Base-by-base conservation (phyloP, 2,329 filamentous ascomycete genomes). In the Trichoderma aggressivum region DNA sequence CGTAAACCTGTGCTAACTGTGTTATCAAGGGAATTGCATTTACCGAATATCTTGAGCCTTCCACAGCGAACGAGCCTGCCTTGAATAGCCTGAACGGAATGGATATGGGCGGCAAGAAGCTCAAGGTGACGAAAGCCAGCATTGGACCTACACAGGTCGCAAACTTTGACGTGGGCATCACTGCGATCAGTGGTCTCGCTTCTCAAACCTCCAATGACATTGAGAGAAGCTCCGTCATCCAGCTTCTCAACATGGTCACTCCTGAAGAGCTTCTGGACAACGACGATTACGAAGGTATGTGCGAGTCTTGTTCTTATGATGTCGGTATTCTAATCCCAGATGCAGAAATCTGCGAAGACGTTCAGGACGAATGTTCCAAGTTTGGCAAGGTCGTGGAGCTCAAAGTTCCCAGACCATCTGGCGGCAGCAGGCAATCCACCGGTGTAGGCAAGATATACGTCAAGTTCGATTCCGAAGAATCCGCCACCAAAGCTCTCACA, bases 361-460 rank as follows among this genome's bases (percentile, higher is more conserved):
- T 99, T 47, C 88, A 89, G 70, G 96, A 98, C 67, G 96, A 99
- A 79, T 98, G 96, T 83, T 84, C 87, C 78, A 99, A 99, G 81
- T 99, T 92, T 79, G 96, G 97, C 73, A 87, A 86, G 64, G 88
- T 99, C 32, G 74, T 94, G 55, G 92, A 94, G n/a, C 85, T 98
- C 81, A 99, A 99, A 85, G 91, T 99, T 71, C 96, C 96, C 5
- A 89, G 96, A 72, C 95, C 96, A 2, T 90, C 89, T 26, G 92
- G 93, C 76, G 94, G 93, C 62, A 93, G 90, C 80, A 90, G 94
- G 76, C 92, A 96, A 79, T 93, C 91, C 26, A 89, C 93, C 34
- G 96, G 96, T 60, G 94, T 99, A 26, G 96, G 96, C 79, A 99
- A 98, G 86, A 98, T 99, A 75, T 99, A 91, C 80, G 91, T 99